Evolutionary conservation across 2,329 filamentous ascomycete genomes (phyloP).

Genomic region (Fusarium lyarnte): DNA sequence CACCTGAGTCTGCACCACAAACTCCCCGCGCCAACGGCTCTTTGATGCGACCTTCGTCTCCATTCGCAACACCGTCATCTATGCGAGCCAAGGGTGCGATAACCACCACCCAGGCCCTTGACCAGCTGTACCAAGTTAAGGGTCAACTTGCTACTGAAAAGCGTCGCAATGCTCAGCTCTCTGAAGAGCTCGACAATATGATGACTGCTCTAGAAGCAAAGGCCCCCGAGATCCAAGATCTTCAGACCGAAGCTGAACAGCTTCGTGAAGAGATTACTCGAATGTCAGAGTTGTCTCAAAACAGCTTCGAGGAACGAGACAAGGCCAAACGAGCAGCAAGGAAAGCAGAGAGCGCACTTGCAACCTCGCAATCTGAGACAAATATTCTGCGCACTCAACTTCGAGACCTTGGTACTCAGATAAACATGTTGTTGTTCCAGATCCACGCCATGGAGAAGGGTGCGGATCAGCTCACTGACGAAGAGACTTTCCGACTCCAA

Average conservation of each 20-base stretch:
- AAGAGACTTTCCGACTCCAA: slow-evolving; percentile 80
- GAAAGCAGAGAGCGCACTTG: slow-evolving; percentile 79
- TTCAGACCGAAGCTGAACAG: slow-evolving; percentile 81
- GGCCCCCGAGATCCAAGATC: slow-evolving; percentile 86
- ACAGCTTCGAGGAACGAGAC: slow-evolving; percentile 83
- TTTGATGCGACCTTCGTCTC: slow-evolving; percentile 63
- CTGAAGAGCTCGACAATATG: slow-evolving; percentile 84
- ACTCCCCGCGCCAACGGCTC: slow-evolving; percentile 70
- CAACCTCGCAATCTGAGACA: slow-evolving; percentile 71
- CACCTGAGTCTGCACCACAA: slow-evolving; percentile 62
- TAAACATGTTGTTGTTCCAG: slow-evolving; percentile 91
- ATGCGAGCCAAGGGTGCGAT: slow-evolving; percentile 64
- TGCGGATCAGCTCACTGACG: slow-evolving; percentile 72
- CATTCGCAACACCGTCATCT: slow-evolving; percentile 68
- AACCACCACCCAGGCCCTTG: slow-evolving; percentile 70
- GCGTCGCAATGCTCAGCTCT: slow-evolving; percentile 77
- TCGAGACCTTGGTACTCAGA: slow-evolving; percentile 87
- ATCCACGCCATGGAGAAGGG: slow-evolving; percentile 85
- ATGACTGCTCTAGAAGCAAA: slow-evolving; percentile 85
- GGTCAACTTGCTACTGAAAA: slow-evolving; percentile 78
- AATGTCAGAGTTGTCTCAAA: slow-evolving; percentile 85
- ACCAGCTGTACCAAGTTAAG: slow-evolving; percentile 74
- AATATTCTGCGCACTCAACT: slow-evolving; percentile 87
- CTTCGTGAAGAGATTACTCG: slow-evolving; percentile 83
- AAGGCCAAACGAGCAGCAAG: slow-evolving; percentile 79